These are phyloP conservation scores for Fomitiporia mediterranea DNA, from an alignment of 1,284 basidiomycete species.

Conservation along the genomic window DNA sequence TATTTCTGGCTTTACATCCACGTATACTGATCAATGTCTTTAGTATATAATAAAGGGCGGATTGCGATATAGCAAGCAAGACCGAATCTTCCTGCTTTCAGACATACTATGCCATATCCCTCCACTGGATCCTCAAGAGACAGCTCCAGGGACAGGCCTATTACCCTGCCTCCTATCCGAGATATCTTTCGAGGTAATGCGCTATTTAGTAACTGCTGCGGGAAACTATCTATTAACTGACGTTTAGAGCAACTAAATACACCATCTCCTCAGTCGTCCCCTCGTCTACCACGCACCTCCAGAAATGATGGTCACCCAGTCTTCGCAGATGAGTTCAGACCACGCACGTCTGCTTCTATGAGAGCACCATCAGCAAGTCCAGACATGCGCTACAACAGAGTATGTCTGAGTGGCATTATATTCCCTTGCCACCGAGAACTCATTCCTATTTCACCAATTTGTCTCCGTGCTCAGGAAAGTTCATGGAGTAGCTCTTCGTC, in stretches of 20 bases:
- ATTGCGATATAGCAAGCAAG: background rate
- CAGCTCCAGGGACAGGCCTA: slow-evolving; percentile 41
- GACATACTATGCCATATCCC: slow-evolving; percentile 37
- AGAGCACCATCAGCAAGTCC: background rate
- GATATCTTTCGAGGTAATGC: slow-evolving; percentile 66
- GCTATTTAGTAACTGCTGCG: no score
- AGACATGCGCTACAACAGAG: background rate
- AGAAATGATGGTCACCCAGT: slow-evolving; percentile 29
- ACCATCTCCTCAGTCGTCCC: slow-evolving; percentile 25
- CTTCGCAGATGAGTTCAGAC: slow-evolving; percentile 22
- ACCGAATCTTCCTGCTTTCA: slow-evolving; percentile 15
- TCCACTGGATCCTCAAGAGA: slow-evolving; percentile 31
- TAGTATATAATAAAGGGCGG: background rate
- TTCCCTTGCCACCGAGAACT: background rate
- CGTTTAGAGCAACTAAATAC: slow-evolving; percentile 41
- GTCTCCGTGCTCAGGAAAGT: background rate
- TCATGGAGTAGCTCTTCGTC: background rate
- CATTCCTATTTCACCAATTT: background rate
- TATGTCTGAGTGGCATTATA: background rate
- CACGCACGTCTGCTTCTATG: slow-evolving; percentile 8
- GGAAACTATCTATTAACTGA: slow-evolving; percentile 20
- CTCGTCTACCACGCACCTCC: slow-evolving; percentile 21
- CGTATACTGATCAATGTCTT: background rate
- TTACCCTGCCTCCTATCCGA: slow-evolving; percentile 71
- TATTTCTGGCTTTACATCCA: background rate